Evolutionary conservation across 768 basidiomycete genomes (phyloP).

Genomic region (Cystofilobasidium bisporidii): DNA sequence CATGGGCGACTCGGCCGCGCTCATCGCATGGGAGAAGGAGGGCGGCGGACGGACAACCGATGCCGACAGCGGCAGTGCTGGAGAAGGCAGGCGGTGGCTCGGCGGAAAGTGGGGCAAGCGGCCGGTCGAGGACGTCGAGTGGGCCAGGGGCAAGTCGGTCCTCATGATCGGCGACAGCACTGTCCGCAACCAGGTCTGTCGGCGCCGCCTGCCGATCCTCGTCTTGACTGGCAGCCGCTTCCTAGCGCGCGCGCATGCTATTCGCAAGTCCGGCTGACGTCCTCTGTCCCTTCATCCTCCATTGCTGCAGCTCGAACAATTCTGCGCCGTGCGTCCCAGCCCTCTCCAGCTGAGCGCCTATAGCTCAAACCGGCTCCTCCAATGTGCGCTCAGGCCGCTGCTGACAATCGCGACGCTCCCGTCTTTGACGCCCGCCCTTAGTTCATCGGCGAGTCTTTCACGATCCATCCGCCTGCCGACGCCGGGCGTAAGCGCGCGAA

Average conservation of each 20-base stretch:
- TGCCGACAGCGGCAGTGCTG: background rate
- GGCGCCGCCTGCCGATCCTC: too few species aligned
- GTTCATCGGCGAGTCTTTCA: conserved; percentile 13
- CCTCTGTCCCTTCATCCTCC: background rate
- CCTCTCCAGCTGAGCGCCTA: background rate
- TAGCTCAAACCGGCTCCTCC: too few species aligned
- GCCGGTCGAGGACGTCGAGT: conserved; percentile 29
- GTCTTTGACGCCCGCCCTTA: background rate
- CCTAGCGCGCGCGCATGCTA: too few species aligned
- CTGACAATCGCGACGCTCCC: too few species aligned
- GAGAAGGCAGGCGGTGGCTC: background rate
- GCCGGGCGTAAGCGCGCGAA: conserved; percentile 9
- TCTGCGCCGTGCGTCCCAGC: conserved; percentile 31
- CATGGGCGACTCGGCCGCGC: background rate
- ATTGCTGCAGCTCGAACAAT: conserved; percentile 31
- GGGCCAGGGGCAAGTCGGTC: conserved; percentile 31
- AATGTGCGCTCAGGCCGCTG: too few species aligned
- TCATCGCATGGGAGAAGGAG: background rate
- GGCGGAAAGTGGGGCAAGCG: conserved; percentile 10
- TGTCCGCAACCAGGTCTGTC: conserved; percentile 28
- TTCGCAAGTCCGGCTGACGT: too few species aligned
- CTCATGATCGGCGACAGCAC: conserved; percentile 33
- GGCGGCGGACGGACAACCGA: conserved; percentile 2
- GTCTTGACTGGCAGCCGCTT: too few species aligned
- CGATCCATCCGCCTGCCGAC: conserved; percentile 4